A percentile compares a stretch with the other conserved stretches of the same genome.
Evolutionary conservation across 805 yeast genomes (phyloP).

Genomic region (Ogataea degrootiae): DNA sequence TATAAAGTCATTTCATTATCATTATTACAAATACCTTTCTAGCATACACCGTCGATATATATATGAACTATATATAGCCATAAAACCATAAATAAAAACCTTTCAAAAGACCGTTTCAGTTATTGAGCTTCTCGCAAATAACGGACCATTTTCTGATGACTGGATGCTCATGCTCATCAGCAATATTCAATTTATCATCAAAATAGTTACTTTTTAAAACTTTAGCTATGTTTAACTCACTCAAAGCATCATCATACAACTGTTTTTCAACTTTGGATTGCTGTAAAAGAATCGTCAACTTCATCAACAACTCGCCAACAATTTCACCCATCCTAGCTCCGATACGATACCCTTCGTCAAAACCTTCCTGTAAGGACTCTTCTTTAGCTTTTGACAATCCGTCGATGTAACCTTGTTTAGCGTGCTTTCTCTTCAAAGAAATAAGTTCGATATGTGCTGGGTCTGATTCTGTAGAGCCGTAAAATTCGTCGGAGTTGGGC

Average conservation of each 20-base stretch:
- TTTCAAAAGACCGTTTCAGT: background rate
- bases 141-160: slow-evolving; percentile 23
- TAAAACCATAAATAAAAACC: background rate
- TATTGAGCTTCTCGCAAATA: slow-evolving; percentile 8
- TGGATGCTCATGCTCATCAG: slow-evolving; percentile 26
- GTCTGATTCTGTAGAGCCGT: slow-evolving; percentile 29
- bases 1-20: background rate
- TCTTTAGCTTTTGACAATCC: slow-evolving; percentile 73
- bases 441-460: slow-evolving; percentile 24
- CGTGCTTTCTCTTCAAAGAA: slow-evolving; percentile 55
- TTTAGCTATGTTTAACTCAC: slow-evolving; percentile 54
- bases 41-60: background rate
- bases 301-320: slow-evolving; percentile 64
- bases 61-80: background rate
- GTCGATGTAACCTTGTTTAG: slow-evolving; percentile 77
- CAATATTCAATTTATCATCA: slow-evolving; percentile 40
- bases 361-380: slow-evolving; percentile 67
- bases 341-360: slow-evolving; percentile 70
- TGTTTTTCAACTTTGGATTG: slow-evolving; percentile 5
- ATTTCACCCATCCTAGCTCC: slow-evolving; percentile 69
- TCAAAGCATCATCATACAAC: slow-evolving; percentile 33
- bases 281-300: slow-evolving; percentile 19
- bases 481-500: slow-evolving; percentile 29
- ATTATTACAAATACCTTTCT: background rate
- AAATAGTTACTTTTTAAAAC: slow-evolving; percentile 54